Percentiles rank a stretch among this genome's conserved stretches.
Conservation (phyloP, 768 basidiomycete genomes). For the Postia placenta region DNA sequence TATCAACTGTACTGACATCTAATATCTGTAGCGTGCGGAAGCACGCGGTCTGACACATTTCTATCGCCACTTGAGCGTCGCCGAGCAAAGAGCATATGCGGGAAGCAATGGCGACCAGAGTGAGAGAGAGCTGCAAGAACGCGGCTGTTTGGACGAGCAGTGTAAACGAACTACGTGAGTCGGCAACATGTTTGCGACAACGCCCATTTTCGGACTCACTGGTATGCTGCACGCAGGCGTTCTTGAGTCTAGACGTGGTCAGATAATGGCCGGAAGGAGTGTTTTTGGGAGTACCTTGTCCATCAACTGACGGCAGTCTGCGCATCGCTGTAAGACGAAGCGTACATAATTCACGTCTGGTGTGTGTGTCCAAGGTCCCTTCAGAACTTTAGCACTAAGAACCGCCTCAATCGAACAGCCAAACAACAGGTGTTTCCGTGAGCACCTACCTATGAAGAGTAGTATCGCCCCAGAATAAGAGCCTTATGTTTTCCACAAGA, state of each 20-base stretch:
- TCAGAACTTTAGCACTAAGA: slow-evolving; percentile 47
- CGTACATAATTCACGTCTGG: slow-evolving; percentile 37
- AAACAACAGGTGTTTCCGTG: not conserved
- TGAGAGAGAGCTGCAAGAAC: slow-evolving; percentile 63
- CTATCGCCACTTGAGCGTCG: slow-evolving; percentile 37
- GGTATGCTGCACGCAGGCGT: slow-evolving; percentile 44
- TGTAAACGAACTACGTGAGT: slow-evolving; percentile 45
- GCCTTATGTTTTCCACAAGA: slow-evolving; percentile 31
- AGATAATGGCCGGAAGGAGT: not conserved
- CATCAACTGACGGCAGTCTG: slow-evolving; percentile 32
- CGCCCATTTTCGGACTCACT: slow-evolving; percentile 29
- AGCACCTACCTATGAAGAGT: slow-evolving; percentile 31
- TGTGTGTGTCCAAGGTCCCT: slow-evolving; percentile 58
- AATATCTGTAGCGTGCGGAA: slow-evolving; percentile 23
- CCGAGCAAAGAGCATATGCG: slow-evolving; percentile 42
- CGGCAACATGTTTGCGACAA: not conserved
- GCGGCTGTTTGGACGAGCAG: slow-evolving; percentile 67
- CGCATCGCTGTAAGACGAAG: slow-evolving; percentile 31
- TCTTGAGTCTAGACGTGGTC: slow-evolving; percentile 34
- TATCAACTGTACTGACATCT: slow-evolving; percentile 23
- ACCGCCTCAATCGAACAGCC: not conserved
- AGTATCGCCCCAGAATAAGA: slow-evolving; percentile 44
- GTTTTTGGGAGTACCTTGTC: slow-evolving; percentile 34
- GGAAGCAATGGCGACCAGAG: slow-evolving; percentile 55
- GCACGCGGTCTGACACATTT: slow-evolving; percentile 22